Evolutionary conservation across 306 rosid genomes (phyloP).

Genomic region (Abrus precatorius): DNA sequence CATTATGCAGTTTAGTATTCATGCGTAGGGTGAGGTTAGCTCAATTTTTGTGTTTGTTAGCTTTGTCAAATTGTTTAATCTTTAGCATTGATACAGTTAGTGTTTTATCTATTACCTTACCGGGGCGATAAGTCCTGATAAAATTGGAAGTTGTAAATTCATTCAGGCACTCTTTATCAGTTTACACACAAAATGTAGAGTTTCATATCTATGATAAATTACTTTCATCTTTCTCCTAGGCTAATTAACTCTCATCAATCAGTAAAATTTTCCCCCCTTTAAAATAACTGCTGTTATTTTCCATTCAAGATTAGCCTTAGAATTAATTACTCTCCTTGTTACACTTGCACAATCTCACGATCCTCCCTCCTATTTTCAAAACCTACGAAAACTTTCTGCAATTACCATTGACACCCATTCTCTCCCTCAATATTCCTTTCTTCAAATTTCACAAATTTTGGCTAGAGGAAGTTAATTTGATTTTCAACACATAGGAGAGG

Average conservation of each 20-base stretch:
- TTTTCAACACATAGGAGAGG: background rate
- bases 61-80: background rate
- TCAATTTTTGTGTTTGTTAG: slow-evolving; percentile 23
- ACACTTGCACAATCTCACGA: background rate
- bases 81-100: background rate
- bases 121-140: background rate
- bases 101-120: slow-evolving; percentile 5
- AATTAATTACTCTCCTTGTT: background rate
- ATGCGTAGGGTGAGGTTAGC: background rate
- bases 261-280: background rate
- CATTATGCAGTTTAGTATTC: background rate
- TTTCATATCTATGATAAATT: slow-evolving; percentile 1
- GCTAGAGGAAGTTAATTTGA: background rate
- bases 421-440: background rate
- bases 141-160: no score
- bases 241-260: background rate
- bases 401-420: no score
- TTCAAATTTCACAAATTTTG: background rate
- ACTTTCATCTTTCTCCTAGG: background rate
- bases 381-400: no score
- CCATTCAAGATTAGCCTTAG: background rate
- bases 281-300: background rate
- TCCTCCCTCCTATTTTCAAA: background rate
- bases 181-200: background rate
- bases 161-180: no score